A percentile compares a stretch with the other conserved stretches of the same genome.
phyloP scores from a whole-genome alignment of 352 stramenopile genomes.

The Phytophthora macrochlamydospora region DNA sequence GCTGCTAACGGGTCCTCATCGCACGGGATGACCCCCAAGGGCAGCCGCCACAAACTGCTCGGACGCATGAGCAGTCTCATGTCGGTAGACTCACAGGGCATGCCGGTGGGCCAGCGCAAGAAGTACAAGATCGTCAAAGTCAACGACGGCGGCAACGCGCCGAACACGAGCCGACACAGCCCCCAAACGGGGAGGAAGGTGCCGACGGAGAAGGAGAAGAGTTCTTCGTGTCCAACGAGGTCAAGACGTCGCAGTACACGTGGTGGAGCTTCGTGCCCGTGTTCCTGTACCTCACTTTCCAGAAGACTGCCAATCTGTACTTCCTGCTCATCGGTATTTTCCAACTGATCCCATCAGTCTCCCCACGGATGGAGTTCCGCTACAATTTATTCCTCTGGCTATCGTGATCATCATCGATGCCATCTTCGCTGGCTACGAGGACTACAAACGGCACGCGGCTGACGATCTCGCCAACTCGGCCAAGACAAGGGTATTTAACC shows the following conservation, averaged over 20 bases:
- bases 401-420: conserved; percentile 88
- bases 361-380: conserved; percentile 79
- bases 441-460: conserved; percentile 83
- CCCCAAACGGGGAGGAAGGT: conserved; percentile 7
- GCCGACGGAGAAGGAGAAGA: conserved; percentile 30
- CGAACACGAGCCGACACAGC: conserved; percentile 13
- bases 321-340: conserved; percentile 90
- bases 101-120: conserved; percentile 22
- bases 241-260: conserved; percentile 88
- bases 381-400: conserved; percentile 82
- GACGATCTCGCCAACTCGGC: conserved; percentile 80
- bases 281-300: conserved; percentile 88
- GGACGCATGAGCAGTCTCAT: conserved; percentile 61
- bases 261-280: conserved; percentile 90
- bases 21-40: conserved; percentile 37
- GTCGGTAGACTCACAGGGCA: conserved; percentile 57
- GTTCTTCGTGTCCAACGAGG: conserved; percentile 76
- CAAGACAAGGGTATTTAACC: conserved; percentile 70
- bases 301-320: conserved; percentile 90
- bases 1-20: conserved; percentile 11
- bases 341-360: conserved; percentile 86
- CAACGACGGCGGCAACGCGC: conserved; percentile 53
- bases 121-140: conserved; percentile 81
- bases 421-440: conserved; percentile 83
- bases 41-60: conserved; percentile 32